Conservation (phyloP, 768 basidiomycete species). For the Dacryopinax spathularia region DNA sequence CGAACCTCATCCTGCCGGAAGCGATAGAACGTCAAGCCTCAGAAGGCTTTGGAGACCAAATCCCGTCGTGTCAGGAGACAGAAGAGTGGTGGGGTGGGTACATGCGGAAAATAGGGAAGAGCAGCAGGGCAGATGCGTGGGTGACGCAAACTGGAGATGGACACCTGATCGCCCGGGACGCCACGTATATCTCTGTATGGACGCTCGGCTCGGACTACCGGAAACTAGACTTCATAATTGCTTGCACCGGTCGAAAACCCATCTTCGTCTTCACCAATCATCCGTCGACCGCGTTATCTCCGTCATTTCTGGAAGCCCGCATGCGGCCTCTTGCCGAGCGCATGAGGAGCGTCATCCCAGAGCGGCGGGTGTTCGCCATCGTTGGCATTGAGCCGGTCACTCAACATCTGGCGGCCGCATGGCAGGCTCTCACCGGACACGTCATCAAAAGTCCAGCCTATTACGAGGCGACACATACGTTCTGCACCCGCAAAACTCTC, state of each 20-base stretch:
- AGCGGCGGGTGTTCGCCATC: conserved; percentile 26
- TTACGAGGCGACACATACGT: not conserved
- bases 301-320: conserved; percentile 27
- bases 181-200: not conserved
- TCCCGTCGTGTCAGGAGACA: not conserved
- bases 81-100: not conserved
- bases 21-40: not conserved
- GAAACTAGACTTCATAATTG: conserved; percentile 29
- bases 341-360: conserved; percentile 26
- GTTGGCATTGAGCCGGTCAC: not conserved
- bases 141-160: not conserved
- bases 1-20: not conserved
- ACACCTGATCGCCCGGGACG: not conserved
- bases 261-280: conserved; percentile 42
- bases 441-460: not conserved
- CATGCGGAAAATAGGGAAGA: not conserved
- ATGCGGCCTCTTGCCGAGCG: conserved; percentile 31
- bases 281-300: conserved; percentile 23
- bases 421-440: not conserved
- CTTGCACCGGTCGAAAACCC: conserved; percentile 53
- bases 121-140: not conserved
- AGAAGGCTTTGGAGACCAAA: not conserved
- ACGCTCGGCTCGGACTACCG: not conserved
- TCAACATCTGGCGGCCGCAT: not conserved
- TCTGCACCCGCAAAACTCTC: not conserved